Evolutionary conservation across 441 rosid species (phyloP), one percentile per base, ranked within the genome.

Genomic region (Euphorbia celastroides): DNA sequence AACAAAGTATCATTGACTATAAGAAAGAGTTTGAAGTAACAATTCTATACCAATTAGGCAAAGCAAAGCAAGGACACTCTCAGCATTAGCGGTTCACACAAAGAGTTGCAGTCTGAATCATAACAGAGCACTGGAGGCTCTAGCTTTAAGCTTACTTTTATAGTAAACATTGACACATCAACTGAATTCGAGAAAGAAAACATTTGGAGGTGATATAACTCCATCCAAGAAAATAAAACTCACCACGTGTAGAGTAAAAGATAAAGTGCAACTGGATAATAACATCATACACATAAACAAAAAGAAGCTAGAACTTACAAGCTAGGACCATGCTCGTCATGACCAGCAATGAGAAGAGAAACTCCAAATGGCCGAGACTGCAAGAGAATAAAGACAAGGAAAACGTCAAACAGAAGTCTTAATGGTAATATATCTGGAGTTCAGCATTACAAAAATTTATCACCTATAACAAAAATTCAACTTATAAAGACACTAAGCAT

Each of bases 331-430:
- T 93, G 82, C 83, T 93, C 97, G 67, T 91, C 99, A 60, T 86
- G 92, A 62, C 99, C 99, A 77, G 99, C 99, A 76, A 93, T 93
- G 59, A 93, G 97, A 77, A 93, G 97, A 36, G 99, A 93, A 51
- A 93, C 99, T 56, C 99, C 99, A 77, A 93, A 93, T 28, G 99
- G 97, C 34, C 99, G 87, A 66, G 99, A 93, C 99, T 93, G n/a
- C n/a, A 85, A 86, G 82, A 20, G 20, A 70, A 62, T 71, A 66
- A 64, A 8, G 22, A 3, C 19, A 67, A 34, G 73, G 66, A 66
- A 67, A 41, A 44, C n/a, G 41, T 30, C 48, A 57, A 4, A n/a
- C n/a, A 71, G 17, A 32, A 38, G 52, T 2, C 48, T 12, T 17
- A 56, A 65, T 34, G 23, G 3, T n/a, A 25, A 31, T 57, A 31